Conservation (phyloP, 495 filamentous ascomycete species). For the Aspergillus sclerotiicarbonarius region DNA sequence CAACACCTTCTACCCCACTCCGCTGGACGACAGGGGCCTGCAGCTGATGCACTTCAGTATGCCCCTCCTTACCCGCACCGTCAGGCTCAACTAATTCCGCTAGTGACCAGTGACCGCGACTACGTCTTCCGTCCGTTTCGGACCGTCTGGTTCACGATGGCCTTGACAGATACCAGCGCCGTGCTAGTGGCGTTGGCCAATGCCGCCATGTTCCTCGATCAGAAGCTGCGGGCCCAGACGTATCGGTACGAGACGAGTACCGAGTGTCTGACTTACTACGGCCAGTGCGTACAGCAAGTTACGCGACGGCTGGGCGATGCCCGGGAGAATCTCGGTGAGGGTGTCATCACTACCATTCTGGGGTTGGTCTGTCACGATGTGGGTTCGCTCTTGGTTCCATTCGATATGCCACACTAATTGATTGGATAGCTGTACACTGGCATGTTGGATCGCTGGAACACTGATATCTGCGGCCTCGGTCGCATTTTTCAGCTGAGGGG, state of each 20-base stretch:
- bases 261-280: conserved; percentile 3
- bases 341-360: not conserved
- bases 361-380: conserved; percentile 4
- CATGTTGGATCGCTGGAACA: conserved; percentile 16
- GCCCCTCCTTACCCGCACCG: not conserved
- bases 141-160: conserved; percentile 25
- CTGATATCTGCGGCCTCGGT: conserved; percentile 20
- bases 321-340: not conserved
- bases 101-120: conserved; percentile 24
- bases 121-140: conserved; percentile 25
- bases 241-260: conserved; percentile 20
- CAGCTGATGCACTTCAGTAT: conserved; percentile 4
- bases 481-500: conserved; percentile 19
- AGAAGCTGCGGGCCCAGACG: conserved; percentile 10
- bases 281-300: not conserved
- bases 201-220: conserved; percentile 27
- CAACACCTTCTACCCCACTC: not conserved
- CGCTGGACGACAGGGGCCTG: not conserved
- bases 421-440: conserved; percentile 20
- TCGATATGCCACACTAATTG: not conserved
- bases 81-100: not conserved
- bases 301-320: not conserved
- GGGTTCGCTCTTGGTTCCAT: not conserved
- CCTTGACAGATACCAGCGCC: conserved; percentile 21
- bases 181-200: conserved; percentile 23